A percentile compares a stretch with the other conserved stretches of the same genome.
Evolutionary conservation across 176 grass and related monocot species (phyloP).

Genomic region (Bothriochloa decipiens): DNA sequence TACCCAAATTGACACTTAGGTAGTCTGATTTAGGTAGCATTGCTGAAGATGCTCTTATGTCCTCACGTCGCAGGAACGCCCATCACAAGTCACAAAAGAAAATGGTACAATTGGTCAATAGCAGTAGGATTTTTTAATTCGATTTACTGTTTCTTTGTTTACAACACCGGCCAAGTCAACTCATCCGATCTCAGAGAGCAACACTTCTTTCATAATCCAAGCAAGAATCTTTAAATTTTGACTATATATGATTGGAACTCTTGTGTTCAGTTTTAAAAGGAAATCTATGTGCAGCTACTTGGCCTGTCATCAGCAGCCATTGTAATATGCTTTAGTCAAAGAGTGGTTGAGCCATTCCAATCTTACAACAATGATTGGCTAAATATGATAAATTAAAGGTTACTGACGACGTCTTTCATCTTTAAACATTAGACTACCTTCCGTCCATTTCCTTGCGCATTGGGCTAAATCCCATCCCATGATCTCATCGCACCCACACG

Average conservation of each 20-base stretch:
- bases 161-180: constrained; percentile 24
- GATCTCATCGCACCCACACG: not conserved
- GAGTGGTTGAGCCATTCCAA: constrained; percentile 29
- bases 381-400: constrained; percentile 5
- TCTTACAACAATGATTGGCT: constrained; percentile 12
- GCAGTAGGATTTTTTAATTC: not conserved
- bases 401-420: not conserved
- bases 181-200: not conserved
- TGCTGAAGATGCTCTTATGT: not conserved
- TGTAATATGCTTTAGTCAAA: not conserved
- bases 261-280: not conserved
- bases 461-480: not conserved
- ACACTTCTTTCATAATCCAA: not conserved
- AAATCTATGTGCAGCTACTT: not conserved
- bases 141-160: not conserved
- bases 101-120: not conserved
- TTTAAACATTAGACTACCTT: not conserved
- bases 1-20: too few relatives aligned
- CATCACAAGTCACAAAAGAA: not conserved
- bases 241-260: not conserved
- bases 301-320: not conserved
- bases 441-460: not conserved
- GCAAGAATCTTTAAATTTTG: constrained; percentile 14
- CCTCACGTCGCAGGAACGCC: not conserved
- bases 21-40: too few relatives aligned